phyloP scores from a whole-genome alignment of 257 asterid genomes.

The Primulina huaijiensis region DNA sequence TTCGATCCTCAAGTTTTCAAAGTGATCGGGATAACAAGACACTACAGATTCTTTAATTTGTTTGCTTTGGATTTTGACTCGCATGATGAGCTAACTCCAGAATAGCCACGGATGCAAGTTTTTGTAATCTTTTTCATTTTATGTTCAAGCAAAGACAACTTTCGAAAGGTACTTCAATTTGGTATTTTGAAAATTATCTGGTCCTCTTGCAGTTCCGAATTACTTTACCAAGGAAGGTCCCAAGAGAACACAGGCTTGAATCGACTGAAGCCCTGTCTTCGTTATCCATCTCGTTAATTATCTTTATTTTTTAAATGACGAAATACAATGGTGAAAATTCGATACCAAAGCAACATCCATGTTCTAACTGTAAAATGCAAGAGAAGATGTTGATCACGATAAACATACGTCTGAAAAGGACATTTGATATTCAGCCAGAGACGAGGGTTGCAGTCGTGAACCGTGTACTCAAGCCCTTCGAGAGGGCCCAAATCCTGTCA shows the following conservation, averaged over 20 bases:
- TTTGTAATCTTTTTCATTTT: slow-evolving; percentile 9
- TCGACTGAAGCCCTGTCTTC: no score
- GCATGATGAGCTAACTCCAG: neutral
- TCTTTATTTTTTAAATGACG: neutral
- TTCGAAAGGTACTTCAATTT: neutral
- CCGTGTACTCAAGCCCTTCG: no score
- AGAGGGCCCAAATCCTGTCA: no score
- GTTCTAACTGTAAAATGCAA: no score
- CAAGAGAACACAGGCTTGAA: no score
- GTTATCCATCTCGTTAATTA: no score
- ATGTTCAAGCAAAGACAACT: neutral
- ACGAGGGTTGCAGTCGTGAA: no score
- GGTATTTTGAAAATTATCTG: neutral
- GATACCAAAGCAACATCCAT: neutral
- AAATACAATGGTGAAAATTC: neutral
- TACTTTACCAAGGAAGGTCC: no score
- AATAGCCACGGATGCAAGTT: slow-evolving; percentile 8
- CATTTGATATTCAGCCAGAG: no score
- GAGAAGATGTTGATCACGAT: no score
- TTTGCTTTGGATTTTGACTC: neutral
- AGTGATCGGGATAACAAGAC: neutral
- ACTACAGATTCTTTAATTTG: slow-evolving; percentile 29
- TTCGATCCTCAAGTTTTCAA: slow-evolving; percentile 4
- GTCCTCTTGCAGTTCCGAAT: no score
- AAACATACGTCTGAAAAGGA: no score